phyloP scores from a whole-genome alignment of 192 early-diverging fungal species.

The Coemansia sp. region DNA sequence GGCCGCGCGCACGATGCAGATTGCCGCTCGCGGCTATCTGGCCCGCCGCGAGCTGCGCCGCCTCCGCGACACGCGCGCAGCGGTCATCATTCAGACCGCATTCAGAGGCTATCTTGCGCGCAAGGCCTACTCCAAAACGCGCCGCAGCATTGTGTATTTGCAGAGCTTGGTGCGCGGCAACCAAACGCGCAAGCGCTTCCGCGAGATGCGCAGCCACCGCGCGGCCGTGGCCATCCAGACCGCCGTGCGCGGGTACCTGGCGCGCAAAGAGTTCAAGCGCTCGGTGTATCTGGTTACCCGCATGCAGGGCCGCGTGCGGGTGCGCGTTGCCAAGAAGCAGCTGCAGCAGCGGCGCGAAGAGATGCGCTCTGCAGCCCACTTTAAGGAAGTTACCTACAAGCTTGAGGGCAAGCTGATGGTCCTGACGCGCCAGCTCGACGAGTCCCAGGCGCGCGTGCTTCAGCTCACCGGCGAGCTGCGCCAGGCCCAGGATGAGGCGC shows the following conservation, averaged over 20 bases:
- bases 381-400: conserved; percentile 91
- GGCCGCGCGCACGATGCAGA: conserved; percentile 68
- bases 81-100: conserved; percentile 70
- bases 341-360: conserved; percentile 74
- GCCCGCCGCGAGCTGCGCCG: conserved; percentile 54
- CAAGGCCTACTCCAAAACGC: conserved; percentile 37
- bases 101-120: conserved; percentile 65
- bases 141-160: conserved; percentile 56
- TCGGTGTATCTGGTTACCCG: conserved; percentile 59
- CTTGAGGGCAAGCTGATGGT: conserved; percentile 96
- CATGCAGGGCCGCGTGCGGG: conserved; percentile 81
- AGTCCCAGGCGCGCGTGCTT: conserved; percentile 61
- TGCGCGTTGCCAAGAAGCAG: conserved; percentile 64
- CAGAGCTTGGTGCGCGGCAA: conserved; percentile 67
- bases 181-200: conserved; percentile 62
- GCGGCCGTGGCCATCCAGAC: conserved; percentile 81
- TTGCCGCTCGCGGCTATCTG: conserved; percentile 56
- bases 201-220: conserved; percentile 52
- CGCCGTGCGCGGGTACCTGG: conserved; percentile 62
- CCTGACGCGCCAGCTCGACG: conserved; percentile 76
- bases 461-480: conserved; percentile 54
- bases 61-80: conserved; percentile 65
- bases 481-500: conserved; percentile 17
- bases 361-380: conserved; percentile 83
- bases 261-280: conserved; percentile 58